These are phyloP conservation scores for Hypoxylon sp. DNA, from an alignment of 2,329 filamentous ascomycete genomes.

Conservation along the genomic window DNA sequence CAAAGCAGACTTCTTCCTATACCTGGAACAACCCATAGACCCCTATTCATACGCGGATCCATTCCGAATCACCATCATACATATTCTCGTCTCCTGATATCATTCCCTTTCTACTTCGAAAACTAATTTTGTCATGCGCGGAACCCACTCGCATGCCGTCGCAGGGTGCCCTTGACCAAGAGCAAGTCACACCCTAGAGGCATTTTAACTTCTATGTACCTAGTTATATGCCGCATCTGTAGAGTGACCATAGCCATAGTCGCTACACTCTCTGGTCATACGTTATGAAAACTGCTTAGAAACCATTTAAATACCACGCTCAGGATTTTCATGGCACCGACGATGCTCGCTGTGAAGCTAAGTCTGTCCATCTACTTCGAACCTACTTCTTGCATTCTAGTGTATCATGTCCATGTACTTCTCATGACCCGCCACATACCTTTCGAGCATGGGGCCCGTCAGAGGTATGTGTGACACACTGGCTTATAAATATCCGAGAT, in stretches of 20 bases:
- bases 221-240: neutral
- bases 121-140: neutral
- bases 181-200: neutral
- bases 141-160: neutral
- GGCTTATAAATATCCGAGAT: neutral
- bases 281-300: neutral
- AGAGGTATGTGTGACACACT: neutral
- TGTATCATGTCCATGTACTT: neutral
- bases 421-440: neutral
- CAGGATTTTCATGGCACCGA: neutral
- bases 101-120: neutral
- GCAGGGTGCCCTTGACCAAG: neutral
- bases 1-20: conserved; percentile 12
- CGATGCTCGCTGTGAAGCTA: neutral
- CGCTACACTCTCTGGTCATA: neutral
- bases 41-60: neutral
- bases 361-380: neutral
- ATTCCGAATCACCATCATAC: neutral
- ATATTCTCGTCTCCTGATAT: neutral
- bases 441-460: neutral
- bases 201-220: neutral
- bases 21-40: neutral
- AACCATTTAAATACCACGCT: neutral
- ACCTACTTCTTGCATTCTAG: neutral
- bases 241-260: neutral